Base-by-base conservation (phyloP, 805 yeast species). In the Wickerhamiella alocasiicola region DNA sequence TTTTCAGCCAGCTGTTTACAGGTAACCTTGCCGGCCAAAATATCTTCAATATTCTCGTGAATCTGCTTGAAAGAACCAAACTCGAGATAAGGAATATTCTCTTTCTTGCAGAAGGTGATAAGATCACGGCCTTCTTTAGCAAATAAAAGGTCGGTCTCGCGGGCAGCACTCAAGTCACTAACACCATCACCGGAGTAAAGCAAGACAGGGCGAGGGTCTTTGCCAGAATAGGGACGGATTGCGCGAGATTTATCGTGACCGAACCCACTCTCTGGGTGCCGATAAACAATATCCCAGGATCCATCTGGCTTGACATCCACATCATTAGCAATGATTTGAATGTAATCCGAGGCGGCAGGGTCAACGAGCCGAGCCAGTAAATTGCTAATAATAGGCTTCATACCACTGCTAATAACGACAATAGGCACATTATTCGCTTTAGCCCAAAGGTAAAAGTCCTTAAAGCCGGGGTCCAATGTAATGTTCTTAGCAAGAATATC, bases 181-280 rank as follows among this genome's bases (percentile, higher is more conserved):
- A 91, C 95, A 48, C 99, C 99, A 59, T 91, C 99, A 44, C 99
- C 99, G 55, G 94, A 82, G 66, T 91, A 91, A 59, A 88, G 83
- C 51, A 84, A 69, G 29, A 67, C 65, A 12, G 94, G 94, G 36
- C 72, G 68, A 16, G 60, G 54, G 6, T 53, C 58, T 27, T 55
- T 50, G 38, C 48, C 43, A 17, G 63, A 62, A 53, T 64, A 55
- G 44, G 67, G 59, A 43, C 72, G 69, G 52, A 91, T 88, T 21
- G 91, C 79, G 43, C 72, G 69, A 23, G 95, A 77, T 65, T 91
- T 91, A 63, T 91, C 96, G 60, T 91, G 99, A 38, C 99, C 99
- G 59, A 84, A 87, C 11, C 76, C 68, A 9, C 94, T 72, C 42
- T 80, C 84, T 4, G 39, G 39, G 61, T 91, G 94, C 51, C 78